Evolutionary conservation across 2,329 filamentous ascomycete species (phyloP).

Genomic region (Penicillium sp.): DNA sequence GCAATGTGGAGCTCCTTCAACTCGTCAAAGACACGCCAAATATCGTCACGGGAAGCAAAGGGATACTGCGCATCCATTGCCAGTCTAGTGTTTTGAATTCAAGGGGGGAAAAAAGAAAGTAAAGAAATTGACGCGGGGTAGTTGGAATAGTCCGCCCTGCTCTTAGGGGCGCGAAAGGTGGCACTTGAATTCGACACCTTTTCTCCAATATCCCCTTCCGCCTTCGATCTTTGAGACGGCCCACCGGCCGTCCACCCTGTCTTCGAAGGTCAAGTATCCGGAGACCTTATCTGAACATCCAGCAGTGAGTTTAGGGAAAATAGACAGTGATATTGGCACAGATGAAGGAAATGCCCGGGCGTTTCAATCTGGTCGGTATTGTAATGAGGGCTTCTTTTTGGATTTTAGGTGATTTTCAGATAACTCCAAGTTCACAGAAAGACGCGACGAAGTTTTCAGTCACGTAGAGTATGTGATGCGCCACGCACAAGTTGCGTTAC

Average conservation of each 20-base stretch:
- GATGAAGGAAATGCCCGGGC: not conserved
- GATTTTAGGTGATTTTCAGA: not conserved
- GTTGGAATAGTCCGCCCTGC: not conserved
- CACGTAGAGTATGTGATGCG: not conserved
- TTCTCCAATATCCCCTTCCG: slow-evolving; percentile 12
- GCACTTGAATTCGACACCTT: not conserved
- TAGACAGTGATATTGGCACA: not conserved
- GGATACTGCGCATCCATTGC: slow-evolving; percentile 64
- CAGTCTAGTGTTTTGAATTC: not conserved
- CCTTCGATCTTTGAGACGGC: slow-evolving; percentile 26
- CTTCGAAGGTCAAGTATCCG: slow-evolving; percentile 10
- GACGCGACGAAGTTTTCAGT: not conserved
- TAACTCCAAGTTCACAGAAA: not conserved
- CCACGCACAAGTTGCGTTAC: not conserved
- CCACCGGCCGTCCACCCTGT: slow-evolving; percentile 27
- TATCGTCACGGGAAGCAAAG: slow-evolving; percentile 64
- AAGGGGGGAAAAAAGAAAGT: not conserved
- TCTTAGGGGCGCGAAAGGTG: not conserved
- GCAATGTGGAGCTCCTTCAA: slow-evolving; percentile 61
- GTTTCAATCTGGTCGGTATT: not conserved
- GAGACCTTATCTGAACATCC: slow-evolving; percentile 10
- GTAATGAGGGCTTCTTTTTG: not conserved
- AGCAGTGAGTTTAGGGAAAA: slow-evolving; percentile 2
- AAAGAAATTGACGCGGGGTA: not conserved
- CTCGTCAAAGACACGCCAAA: slow-evolving; percentile 65